Percentiles rank a stretch among this genome's conserved stretches.
Evolutionary conservation across 352 stramenopile genomes (phyloP).

Genomic region (Phytopythium helicoides): DNA sequence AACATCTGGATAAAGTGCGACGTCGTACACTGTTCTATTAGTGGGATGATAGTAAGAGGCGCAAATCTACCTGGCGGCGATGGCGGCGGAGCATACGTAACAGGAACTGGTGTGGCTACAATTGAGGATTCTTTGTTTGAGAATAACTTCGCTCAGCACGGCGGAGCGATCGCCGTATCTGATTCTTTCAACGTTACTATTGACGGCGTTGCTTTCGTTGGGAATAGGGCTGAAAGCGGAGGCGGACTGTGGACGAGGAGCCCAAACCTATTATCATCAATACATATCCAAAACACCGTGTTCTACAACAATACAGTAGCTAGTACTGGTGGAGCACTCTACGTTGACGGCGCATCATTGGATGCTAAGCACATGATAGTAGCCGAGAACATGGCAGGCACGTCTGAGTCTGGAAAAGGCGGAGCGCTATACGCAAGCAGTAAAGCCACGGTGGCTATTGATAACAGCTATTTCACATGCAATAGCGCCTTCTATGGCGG

Average conservation of each 20-base stretch:
- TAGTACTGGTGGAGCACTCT: conserved; percentile 22
- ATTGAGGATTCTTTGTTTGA: conserved; percentile 17
- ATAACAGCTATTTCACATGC: conserved; percentile 27
- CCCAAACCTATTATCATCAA: conserved; percentile 2
- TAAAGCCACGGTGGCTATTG: conserved; percentile 4
- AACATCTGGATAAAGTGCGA: conserved; percentile 33
- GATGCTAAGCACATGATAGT: conserved; percentile 10
- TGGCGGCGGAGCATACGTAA: conserved; percentile 33
- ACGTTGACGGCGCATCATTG: conserved; percentile 5
- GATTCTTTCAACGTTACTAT: conserved; percentile 13
- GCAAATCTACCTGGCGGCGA: conserved; percentile 14
- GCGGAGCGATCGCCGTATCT: conserved; percentile 30
- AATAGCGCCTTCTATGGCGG: conserved; percentile 31
- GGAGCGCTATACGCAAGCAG: conserved; percentile 21
- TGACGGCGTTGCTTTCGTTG: conserved; percentile 14
- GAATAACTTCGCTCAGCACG: conserved; percentile 26
- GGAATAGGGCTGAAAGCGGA: conserved; percentile 18
- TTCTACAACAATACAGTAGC: conserved; percentile 48
- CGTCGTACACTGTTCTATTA: conserved; percentile 15
- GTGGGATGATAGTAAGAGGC: conserved; percentile 16
- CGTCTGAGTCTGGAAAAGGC: conserved; percentile 18
- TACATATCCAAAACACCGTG: conserved; percentile 10
- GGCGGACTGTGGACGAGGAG: conserved; percentile 23
- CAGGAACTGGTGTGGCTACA: conserved; percentile 13
- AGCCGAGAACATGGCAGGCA: conserved; percentile 29